Percentiles rank a stretch among this genome's conserved stretches.
Evolutionary conservation across 192 early-diverging fungal species (phyloP).

Genomic region (Coemansia sp.): DNA sequence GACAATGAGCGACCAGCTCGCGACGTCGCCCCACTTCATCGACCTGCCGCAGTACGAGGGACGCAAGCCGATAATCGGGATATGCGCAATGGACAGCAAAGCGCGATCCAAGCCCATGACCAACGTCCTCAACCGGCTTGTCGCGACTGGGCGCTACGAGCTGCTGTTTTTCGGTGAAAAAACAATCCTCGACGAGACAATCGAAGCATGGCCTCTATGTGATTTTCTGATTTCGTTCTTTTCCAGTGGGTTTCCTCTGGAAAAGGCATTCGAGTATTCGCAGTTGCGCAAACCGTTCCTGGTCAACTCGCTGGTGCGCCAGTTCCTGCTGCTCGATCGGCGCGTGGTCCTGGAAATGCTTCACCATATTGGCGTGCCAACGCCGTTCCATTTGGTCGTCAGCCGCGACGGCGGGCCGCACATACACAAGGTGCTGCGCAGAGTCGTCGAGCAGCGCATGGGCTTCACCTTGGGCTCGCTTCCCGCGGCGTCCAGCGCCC

Average conservation of each 20-base stretch:
- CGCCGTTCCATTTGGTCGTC: conserved; percentile 75
- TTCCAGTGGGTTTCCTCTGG: conserved; percentile 88
- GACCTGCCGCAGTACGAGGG: conserved; percentile 45
- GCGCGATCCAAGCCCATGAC: conserved; percentile 96
- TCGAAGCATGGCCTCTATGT: conserved; percentile 89
- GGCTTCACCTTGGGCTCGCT: conserved; percentile 54
- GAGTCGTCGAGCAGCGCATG: conserved; percentile 59
- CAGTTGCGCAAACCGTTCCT: conserved; percentile 81
- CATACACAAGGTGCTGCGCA: conserved; percentile 58
- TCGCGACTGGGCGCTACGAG: conserved; percentile 71
- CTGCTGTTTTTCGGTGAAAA: conserved; percentile 96
- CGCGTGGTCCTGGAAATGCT: conserved; percentile 84
- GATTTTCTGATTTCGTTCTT: conserved; percentile 98
- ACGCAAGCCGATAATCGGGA: conserved; percentile 66
- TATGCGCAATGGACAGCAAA: conserved; percentile 93
- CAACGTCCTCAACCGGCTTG: conserved; percentile 80
- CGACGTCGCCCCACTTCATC: conserved; percentile 41
- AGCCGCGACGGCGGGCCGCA: conserved; percentile 70
- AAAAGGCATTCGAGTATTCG: conserved; percentile 91
- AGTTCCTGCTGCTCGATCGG: conserved; percentile 86
- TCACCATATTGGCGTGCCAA: conserved; percentile 77
- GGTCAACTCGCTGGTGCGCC: conserved; percentile 90
- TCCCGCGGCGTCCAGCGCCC: conserved; percentile 14
- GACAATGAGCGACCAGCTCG: conserved; percentile 14
- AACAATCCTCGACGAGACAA: conserved; percentile 91